These are phyloP conservation scores for Fraxinus americana DNA, from an alignment of 257 asterid species.

Conservation along the genomic window DNA sequence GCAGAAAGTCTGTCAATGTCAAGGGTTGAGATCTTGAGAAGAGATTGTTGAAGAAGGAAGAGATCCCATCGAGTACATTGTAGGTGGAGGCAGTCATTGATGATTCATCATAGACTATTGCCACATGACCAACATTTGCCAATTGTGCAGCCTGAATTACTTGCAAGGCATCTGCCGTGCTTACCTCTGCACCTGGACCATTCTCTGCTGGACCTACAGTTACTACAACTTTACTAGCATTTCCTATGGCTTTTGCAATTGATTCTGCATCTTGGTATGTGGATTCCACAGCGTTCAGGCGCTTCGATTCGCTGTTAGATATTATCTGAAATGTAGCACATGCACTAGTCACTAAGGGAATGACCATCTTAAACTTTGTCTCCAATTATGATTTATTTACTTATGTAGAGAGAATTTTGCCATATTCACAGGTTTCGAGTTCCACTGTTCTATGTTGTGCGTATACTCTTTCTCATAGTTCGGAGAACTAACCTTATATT, in stretches of 20 bases:
- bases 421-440: too few relatives aligned
- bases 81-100: conserved; percentile 44
- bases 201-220: conserved; percentile 74
- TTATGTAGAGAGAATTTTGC: too few relatives aligned
- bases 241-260: conserved; percentile 90
- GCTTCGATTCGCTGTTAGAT: conserved; percentile 68
- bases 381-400: too few relatives aligned
- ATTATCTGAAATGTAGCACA: conserved; percentile 51
- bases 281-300: conserved; percentile 79
- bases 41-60: conserved; percentile 78
- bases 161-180: conserved; percentile 70
- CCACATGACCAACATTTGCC: conserved; percentile 88
- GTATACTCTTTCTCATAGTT: too few relatives aligned
- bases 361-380: too few relatives aligned
- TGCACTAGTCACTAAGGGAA: neutral
- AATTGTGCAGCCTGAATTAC: conserved; percentile 77
- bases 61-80: conserved; percentile 78
- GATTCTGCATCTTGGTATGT: conserved; percentile 70
- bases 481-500: conserved; percentile 54
- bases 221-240: conserved; percentile 89
- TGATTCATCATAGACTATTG: conserved; percentile 69
- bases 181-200: conserved; percentile 62
- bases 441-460: too few relatives aligned
- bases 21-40: conserved; percentile 66
- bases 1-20: conserved; percentile 67